Evolutionary conservation across 73 alveolate species (phyloP).

Genomic region (Paramecium pentaurelia): DNA sequence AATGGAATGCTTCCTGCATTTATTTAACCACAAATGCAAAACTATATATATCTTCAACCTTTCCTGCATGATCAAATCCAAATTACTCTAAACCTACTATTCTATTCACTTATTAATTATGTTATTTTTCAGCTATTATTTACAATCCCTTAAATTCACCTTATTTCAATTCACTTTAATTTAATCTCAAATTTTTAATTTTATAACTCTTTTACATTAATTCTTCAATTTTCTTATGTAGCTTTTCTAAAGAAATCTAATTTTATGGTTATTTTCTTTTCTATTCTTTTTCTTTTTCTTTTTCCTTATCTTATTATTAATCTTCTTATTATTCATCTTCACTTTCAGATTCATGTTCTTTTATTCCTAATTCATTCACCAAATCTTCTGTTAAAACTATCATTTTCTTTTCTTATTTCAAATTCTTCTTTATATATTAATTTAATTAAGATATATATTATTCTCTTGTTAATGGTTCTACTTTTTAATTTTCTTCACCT

Average conservation of each 20-base stretch:
- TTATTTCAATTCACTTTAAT: constrained; percentile 10
- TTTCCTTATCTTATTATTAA: not conserved
- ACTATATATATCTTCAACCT: not conserved
- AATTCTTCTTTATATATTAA: not conserved
- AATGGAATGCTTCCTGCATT: not conserved
- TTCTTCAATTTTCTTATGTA: not conserved
- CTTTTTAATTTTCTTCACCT: not conserved
- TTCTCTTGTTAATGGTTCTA: constrained; percentile 34
- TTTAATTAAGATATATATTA: not conserved
- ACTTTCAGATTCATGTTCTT: not conserved
- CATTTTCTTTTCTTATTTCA: not conserved
- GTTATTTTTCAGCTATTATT: constrained; percentile 40
- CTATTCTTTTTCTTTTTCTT: not conserved
- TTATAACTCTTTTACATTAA: not conserved
- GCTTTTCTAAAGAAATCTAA: not conserved
- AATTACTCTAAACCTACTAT: not conserved
- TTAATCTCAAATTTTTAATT: not conserved
- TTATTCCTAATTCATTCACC: constrained; percentile 2
- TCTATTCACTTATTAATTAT: constrained; percentile 4
- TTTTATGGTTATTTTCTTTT: not conserved
- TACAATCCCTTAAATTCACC: constrained; percentile 1
- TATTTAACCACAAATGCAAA: not conserved
- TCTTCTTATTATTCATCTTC: not conserved
- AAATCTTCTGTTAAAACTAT: not conserved
- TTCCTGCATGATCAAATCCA: not conserved